Evolutionary conservation across 192 early-diverging fungal species (phyloP).

Genomic region (Physocladia obscura): DNA sequence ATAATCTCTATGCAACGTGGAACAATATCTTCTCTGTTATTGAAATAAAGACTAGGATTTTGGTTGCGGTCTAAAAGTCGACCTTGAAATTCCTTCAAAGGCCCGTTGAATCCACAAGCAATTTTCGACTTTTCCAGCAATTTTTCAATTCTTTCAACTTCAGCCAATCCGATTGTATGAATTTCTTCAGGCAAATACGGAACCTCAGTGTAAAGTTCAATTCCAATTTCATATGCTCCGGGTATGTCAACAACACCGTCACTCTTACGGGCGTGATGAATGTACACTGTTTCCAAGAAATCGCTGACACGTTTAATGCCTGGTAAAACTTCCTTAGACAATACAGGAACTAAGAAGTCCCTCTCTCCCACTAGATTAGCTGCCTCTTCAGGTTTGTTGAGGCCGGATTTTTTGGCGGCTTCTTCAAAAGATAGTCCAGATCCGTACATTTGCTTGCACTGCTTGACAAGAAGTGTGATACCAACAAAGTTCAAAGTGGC

Average conservation of each 20-base stretch:
- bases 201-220: conserved; percentile 16
- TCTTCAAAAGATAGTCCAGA: not conserved
- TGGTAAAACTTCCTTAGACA: conserved; percentile 21
- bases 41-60: conserved; percentile 24
- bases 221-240: conserved; percentile 23
- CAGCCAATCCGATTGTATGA: conserved; percentile 32
- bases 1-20: conserved; percentile 14
- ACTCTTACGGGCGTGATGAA: conserved; percentile 23
- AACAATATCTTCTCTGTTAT: conserved; percentile 23
- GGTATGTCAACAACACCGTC: conserved; percentile 28
- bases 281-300: conserved; percentile 32
- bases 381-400: not conserved
- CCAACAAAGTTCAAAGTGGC: conserved; percentile 23
- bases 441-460: not conserved
- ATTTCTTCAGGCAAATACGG: conserved; percentile 26
- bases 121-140: conserved; percentile 28
- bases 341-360: conserved; percentile 7
- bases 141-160: conserved; percentile 29
- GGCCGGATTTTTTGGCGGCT: not conserved
- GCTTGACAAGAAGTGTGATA: conserved; percentile 30
- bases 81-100: conserved; percentile 26
- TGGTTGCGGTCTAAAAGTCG: conserved; percentile 22
- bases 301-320: not conserved
- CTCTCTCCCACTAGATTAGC: not conserved
- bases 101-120: conserved; percentile 14